A percentile compares a stretch with the other conserved stretches of the same genome.
Evolutionary conservation across 2,329 filamentous ascomycete genomes (phyloP).

Genomic region (Pseudocercospora vitis): DNA sequence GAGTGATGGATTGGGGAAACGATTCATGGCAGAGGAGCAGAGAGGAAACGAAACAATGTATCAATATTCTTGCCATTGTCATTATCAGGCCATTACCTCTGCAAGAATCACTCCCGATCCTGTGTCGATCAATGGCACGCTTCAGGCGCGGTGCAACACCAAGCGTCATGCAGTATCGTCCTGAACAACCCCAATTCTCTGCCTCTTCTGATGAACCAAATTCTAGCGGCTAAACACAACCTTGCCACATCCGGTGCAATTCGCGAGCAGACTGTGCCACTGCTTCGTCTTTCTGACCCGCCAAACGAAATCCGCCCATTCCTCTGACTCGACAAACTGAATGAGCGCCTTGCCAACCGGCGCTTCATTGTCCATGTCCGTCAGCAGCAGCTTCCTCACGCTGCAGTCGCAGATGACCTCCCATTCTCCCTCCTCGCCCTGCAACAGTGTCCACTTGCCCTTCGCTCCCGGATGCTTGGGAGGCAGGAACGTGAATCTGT

Average conservation of each 20-base stretch:
- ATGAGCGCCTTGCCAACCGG: constrained; percentile 10
- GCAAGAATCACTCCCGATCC: too few relatives aligned
- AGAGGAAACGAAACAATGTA: too few relatives aligned
- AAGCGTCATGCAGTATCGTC: too few relatives aligned
- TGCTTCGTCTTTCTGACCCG: constrained; percentile 21
- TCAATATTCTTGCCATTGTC: too few relatives aligned
- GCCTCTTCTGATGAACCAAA: background rate
- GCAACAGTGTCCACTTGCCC: background rate
- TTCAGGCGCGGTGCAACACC: too few relatives aligned
- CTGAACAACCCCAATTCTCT: background rate
- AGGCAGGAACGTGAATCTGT: constrained; percentile 21
- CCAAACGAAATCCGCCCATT: constrained; percentile 21
- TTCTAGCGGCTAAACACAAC: constrained; percentile 16
- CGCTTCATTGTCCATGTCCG: constrained; percentile 1
- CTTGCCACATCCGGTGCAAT: constrained; percentile 17
- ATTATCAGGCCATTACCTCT: too few relatives aligned
- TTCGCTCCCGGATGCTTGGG: background rate
- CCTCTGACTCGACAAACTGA: constrained; percentile 12
- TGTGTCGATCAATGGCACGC: too few relatives aligned
- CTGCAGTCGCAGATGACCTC: constrained; percentile 19
- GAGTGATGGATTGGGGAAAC: too few relatives aligned
- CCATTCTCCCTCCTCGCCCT: background rate
- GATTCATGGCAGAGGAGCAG: too few relatives aligned
- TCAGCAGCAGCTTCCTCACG: constrained; percentile 6
- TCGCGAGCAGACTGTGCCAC: constrained; percentile 8